Evolutionary conservation across 2,329 filamentous ascomycete genomes (phyloP).

Genomic region (Nemania sp.): DNA sequence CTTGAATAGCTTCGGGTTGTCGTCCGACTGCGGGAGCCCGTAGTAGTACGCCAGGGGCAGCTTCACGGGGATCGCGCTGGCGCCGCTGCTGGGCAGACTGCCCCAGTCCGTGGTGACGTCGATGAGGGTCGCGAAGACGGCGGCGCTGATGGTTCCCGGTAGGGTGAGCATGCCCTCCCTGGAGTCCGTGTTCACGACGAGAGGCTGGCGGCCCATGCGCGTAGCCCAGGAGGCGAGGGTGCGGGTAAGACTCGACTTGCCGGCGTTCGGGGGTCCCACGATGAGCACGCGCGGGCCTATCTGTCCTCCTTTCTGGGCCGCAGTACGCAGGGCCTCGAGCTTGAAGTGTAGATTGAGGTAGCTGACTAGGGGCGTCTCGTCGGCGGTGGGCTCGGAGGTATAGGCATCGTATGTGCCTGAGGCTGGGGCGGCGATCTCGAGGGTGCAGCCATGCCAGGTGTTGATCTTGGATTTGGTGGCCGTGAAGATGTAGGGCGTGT

Average conservation of each 20-base stretch:
- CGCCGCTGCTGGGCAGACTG: conserved; percentile 88
- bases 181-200: conserved; percentile 87
- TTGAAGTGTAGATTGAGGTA: conserved; percentile 91
- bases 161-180: conserved; percentile 81
- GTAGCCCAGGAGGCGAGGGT: conserved; percentile 84
- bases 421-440: conserved; percentile 76
- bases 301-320: conserved; percentile 59
- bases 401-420: conserved; percentile 62
- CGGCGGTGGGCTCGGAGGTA: conserved; percentile 74
- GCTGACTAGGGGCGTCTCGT: conserved; percentile 83
- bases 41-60: conserved; percentile 92
- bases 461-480: conserved; percentile 88
- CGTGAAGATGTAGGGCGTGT: conserved; percentile 82
- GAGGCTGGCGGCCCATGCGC: conserved; percentile 77
- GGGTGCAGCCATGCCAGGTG: conserved; percentile 89
- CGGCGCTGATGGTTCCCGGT: conserved; percentile 85
- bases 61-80: conserved; percentile 89
- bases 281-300: conserved; percentile 84
- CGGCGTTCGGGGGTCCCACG: conserved; percentile 79
- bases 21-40: conserved; percentile 78
- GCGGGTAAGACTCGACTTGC: conserved; percentile 85
- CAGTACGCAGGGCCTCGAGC: conserved; percentile 77
- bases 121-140: conserved; percentile 87
- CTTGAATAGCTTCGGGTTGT: conserved; percentile 78
- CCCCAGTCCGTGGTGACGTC: conserved; percentile 88